Percentiles rank a stretch among this genome's conserved stretches.
Conservation (phyloP, 495 filamentous ascomycete genomes). For the Neurospora terricola region DNA sequence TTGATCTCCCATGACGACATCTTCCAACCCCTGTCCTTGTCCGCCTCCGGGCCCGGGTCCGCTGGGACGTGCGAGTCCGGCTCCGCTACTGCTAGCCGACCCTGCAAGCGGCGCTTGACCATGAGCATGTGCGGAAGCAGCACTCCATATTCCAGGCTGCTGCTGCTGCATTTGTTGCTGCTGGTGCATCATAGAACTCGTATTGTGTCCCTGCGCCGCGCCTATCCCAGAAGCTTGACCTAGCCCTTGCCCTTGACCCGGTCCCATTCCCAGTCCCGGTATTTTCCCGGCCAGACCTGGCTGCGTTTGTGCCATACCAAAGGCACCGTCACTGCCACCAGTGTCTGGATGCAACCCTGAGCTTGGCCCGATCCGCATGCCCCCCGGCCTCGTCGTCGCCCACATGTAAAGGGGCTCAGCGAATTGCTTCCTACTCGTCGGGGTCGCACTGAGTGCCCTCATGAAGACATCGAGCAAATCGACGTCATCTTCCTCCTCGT, state of each 20-base stretch:
- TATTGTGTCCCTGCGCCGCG: background rate
- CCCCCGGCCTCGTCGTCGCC: slow-evolving; percentile 5
- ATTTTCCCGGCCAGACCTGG: background rate
- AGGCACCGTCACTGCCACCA: background rate
- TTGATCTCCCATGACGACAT: background rate
- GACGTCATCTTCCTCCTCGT: background rate
- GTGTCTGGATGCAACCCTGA: background rate
- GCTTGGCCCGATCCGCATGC: slow-evolving; percentile 5
- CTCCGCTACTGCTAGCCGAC: background rate
- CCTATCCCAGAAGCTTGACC: background rate
- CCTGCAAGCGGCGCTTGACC: background rate
- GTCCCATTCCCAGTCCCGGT: background rate
- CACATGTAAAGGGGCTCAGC: slow-evolving; percentile 9
- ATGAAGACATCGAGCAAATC: slow-evolving; percentile 14
- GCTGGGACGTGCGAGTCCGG: background rate
- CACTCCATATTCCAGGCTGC: background rate
- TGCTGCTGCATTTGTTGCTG: background rate
- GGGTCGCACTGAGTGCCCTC: slow-evolving; percentile 8
- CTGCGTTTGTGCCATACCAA: background rate
- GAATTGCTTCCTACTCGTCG: slow-evolving; percentile 11
- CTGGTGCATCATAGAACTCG: background rate
- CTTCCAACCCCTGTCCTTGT: background rate
- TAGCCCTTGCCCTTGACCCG: background rate
- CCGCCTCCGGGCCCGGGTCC: background rate
- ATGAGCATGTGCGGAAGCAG: background rate